Percentiles rank a stretch among this genome's conserved stretches.
These are phyloP conservation scores for Noccaea bulbosa DNA, from an alignment of 345 rosid genomes.

Conservation along the genomic window DNA sequence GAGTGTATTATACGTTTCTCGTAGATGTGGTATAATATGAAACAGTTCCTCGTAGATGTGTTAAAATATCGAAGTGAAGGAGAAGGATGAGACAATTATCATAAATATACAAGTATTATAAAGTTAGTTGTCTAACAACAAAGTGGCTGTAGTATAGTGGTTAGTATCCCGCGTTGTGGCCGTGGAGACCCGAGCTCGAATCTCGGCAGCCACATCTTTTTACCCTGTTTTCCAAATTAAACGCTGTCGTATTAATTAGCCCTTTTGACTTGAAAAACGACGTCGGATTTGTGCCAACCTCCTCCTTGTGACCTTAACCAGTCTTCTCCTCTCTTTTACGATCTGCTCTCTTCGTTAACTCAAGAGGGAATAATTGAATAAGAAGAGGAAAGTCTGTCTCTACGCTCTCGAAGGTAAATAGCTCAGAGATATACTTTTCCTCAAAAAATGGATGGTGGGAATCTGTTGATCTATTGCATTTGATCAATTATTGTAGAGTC, in stretches of 20 bases:
- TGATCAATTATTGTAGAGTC: not conserved
- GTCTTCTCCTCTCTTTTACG: not conserved
- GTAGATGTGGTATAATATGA: not conserved
- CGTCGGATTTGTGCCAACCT: not conserved
- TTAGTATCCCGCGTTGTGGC: slow-evolving; percentile 52
- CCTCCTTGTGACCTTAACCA: not conserved
- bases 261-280: not conserved
- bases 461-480: slow-evolving; percentile 11
- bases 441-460: not conserved
- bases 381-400: not conserved
- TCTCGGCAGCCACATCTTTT: slow-evolving; percentile 68
- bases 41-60: not conserved
- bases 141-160: slow-evolving; percentile 63
- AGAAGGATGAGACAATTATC: not conserved
- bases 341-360: slow-evolving; percentile 15
- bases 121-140: not conserved
- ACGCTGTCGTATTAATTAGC: not conserved
- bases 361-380: not conserved
- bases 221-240: not conserved
- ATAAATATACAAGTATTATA: accelerated
- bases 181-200: slow-evolving; percentile 87
- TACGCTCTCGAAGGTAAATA: slow-evolving; percentile 7
- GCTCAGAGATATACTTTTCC: not conserved
- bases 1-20: not conserved
- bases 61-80: not conserved